Percentiles rank a stretch among this genome's conserved stretches.
These are phyloP conservation scores for Cerrena zonata DNA, from an alignment of 1,284 basidiomycete genomes.

Conservation along the genomic window DNA sequence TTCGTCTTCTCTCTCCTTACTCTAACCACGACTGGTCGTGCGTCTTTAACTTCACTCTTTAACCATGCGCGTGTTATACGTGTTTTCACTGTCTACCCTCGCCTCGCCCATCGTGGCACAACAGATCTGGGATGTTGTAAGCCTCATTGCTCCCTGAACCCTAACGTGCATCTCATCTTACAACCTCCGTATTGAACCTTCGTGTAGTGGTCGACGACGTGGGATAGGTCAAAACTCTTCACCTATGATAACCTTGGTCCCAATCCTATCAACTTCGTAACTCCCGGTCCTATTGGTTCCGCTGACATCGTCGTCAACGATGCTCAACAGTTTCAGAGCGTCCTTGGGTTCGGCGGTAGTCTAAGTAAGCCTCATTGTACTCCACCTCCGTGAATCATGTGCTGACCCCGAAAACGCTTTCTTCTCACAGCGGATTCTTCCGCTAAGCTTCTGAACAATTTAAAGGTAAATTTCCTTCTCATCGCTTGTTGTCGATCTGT, in stretches of 20 bases:
- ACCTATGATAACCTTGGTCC: constrained; percentile 27
- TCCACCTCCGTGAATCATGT: neutral
- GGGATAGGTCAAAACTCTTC: constrained; percentile 32
- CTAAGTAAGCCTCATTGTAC: constrained; percentile 33
- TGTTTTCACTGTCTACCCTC: constrained; percentile 12
- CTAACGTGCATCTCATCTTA: neutral
- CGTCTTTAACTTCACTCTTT: neutral
- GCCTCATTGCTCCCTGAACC: constrained; percentile 8
- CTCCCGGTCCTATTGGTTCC: constrained; percentile 35
- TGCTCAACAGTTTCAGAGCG: constrained; percentile 36
- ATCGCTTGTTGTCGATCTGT: too few relatives aligned
- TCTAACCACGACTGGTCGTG: neutral
- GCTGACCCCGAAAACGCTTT: neutral
- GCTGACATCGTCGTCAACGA: constrained; percentile 43
- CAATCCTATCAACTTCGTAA: constrained; percentile 33
- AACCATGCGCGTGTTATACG: constrained; percentile 13
- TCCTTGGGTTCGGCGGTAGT: constrained; percentile 44
- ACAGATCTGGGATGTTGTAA: constrained; percentile 34
- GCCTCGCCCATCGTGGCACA: constrained; percentile 20
- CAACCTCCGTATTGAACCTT: too few relatives aligned
- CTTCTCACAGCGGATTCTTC: constrained; percentile 41
- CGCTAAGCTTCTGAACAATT: constrained; percentile 37
- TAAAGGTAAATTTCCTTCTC: constrained; percentile 37
- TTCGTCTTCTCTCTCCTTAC: neutral
- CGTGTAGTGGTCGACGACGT: constrained; percentile 35